Conservation (phyloP, 768 basidiomycete genomes). For the Dacryopinax primogenitus region DNA sequence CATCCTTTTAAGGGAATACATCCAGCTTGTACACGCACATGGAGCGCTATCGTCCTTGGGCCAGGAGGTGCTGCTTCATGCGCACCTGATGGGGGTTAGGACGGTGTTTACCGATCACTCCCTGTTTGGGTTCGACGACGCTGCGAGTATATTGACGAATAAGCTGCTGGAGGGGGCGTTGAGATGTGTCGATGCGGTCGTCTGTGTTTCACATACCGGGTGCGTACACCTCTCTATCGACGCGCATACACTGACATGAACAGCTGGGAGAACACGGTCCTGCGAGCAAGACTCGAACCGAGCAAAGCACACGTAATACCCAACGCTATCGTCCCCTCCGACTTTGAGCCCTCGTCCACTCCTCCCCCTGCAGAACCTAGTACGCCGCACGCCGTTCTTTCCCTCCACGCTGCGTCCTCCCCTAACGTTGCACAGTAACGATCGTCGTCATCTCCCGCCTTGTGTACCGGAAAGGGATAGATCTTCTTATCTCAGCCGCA, state of each 20-base stretch:
- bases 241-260: background rate
- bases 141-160: slow-evolving; percentile 93
- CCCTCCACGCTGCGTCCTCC: slow-evolving; percentile 6
- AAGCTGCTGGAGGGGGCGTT: slow-evolving; percentile 80
- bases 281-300: slow-evolving; percentile 68
- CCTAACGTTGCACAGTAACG: slow-evolving; percentile 45
- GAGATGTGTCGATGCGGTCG: slow-evolving; percentile 83
- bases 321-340: slow-evolving; percentile 75
- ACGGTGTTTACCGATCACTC: slow-evolving; percentile 97
- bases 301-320: slow-evolving; percentile 69
- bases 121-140: slow-evolving; percentile 91
- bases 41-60: slow-evolving; percentile 81
- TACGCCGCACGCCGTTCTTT: slow-evolving; percentile 27
- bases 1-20: slow-evolving; percentile 73
- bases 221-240: slow-evolving; percentile 26
- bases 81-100: slow-evolving; percentile 71
- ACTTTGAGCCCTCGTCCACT: slow-evolving; percentile 55
- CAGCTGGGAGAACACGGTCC: slow-evolving; percentile 94
- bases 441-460: slow-evolving; percentile 83
- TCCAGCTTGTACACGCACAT: slow-evolving; percentile 82
- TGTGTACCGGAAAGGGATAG: slow-evolving; percentile 92
- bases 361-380: slow-evolving; percentile 42
- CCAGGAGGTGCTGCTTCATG: slow-evolving; percentile 84
- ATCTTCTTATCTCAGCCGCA: slow-evolving; percentile 82
- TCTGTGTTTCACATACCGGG: slow-evolving; percentile 97